These are phyloP conservation scores for Hanseniaspora meyeri DNA, from an alignment of 805 yeast species.

Conservation along the genomic window DNA sequence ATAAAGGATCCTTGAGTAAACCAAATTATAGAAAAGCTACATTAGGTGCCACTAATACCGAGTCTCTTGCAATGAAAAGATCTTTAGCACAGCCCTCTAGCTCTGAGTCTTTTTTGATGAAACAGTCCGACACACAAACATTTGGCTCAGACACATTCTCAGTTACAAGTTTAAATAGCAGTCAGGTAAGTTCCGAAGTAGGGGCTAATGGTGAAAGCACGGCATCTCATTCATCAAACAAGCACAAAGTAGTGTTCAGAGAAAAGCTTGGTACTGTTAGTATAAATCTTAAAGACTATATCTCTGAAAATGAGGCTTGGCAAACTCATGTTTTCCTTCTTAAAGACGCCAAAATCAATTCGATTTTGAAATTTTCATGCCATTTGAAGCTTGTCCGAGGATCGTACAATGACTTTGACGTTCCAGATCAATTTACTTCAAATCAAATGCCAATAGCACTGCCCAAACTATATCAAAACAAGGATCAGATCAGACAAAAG, in stretches of 20 bases:
- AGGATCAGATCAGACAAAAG: neutral
- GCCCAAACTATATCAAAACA: conserved; percentile 6
- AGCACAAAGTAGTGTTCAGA: conserved; percentile 20
- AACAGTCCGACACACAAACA: neutral
- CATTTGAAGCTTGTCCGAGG: conserved; percentile 35
- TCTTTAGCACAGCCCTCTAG: neutral
- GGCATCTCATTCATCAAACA: neutral
- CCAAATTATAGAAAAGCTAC: neutral
- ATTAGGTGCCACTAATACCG: neutral
- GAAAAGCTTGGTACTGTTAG: conserved; percentile 52
- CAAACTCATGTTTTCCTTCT: conserved; percentile 53
- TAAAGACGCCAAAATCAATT: conserved; percentile 69
- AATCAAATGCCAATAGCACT: conserved; percentile 22
- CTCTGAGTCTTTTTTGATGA: neutral
- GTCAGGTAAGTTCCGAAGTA: neutral
- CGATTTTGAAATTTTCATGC: conserved; percentile 56
- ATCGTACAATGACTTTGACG: conserved; percentile 23
- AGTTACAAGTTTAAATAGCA: neutral
- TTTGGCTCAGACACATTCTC: neutral
- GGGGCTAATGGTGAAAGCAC: neutral
- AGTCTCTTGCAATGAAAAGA: neutral
- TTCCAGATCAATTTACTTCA: conserved; percentile 16
- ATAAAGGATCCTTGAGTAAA: neutral
- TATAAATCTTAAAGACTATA: conserved; percentile 62
- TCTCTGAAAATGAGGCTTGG: conserved; percentile 37